Evolutionary conservation across 1,139 yeast species (phyloP), one percentile per base, ranked within the genome.

Genomic region (Suhomyces anneliseae): DNA sequence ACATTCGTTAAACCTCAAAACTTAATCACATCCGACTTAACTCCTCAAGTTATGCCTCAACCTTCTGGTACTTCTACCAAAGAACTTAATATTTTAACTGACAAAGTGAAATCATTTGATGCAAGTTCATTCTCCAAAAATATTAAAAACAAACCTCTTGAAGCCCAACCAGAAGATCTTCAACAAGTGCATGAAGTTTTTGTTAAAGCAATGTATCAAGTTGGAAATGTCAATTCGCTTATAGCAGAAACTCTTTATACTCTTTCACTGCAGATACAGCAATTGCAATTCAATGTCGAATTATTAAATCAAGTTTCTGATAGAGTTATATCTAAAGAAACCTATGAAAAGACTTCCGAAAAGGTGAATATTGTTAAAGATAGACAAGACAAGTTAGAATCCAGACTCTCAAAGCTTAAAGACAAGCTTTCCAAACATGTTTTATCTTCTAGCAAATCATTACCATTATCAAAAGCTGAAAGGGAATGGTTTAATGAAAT

Each of bases 381-480:
- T 3, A 65, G 59, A 33, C 78, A 73, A 47, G 51, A 47, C 0
- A 38, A 40, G 8, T 53, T 72, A 15, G 55, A 59, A 24, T 44
- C 47, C 3, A 64, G 67, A 46, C 53, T 65, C 14, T 45, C 53
- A 2, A 35, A 27, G 1, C 46, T 72, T 27, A 68, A 68, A 43
- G 44, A 49, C 5, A 65, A 58, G 43, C 49, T 73, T 6, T 54
- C 58, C n/a, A 51, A 54, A 4, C 56, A 63, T 10, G 55, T 66
- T 6, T 64, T 63, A 39, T 53, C 55, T 14, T 45, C 59, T 10
- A 62, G 58, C 36, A 55, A 58, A 10, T 50, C 65, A 1, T 51
- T 68, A 10, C 77, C 77, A 4, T 54, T 74, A 19, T 70, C 77
- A 0, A 54, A 57, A 5, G 66, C 66, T 6, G 80, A 75, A 50